These are phyloP conservation scores for Aureobasidium lini DNA, from an alignment of 2,329 filamentous ascomycete species.

Conservation along the genomic window DNA sequence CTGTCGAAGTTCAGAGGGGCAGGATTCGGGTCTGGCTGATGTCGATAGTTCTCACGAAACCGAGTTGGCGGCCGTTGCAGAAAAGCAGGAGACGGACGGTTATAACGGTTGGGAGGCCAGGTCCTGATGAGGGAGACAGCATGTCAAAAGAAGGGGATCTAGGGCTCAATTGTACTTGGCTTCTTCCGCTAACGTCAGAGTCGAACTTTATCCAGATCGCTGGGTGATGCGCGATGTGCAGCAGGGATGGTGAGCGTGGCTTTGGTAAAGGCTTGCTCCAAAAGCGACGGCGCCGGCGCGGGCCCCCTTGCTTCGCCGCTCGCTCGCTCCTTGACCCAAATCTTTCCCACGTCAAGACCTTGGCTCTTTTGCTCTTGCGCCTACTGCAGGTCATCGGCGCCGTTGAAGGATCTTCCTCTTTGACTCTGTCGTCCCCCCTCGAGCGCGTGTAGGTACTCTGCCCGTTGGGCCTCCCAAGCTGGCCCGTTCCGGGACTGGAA, in stretches of 20 bases:
- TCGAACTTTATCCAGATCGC: constrained; percentile 30
- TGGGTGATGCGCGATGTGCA: constrained; percentile 23
- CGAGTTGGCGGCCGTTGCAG: constrained; percentile 12
- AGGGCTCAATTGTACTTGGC: constrained; percentile 13
- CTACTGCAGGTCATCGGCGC: constrained; percentile 15
- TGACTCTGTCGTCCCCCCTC: neutral
- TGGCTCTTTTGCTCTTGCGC: neutral
- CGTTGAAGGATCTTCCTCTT: constrained; percentile 5
- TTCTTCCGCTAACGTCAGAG: constrained; percentile 14
- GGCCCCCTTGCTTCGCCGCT: neutral
- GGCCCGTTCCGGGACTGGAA: constrained; percentile 2
- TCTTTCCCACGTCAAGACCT: neutral
- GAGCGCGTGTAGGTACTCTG: neutral
- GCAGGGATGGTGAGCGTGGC: constrained; percentile 12
- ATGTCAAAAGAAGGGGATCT: constrained; percentile 9
- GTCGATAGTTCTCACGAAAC: constrained; percentile 11
- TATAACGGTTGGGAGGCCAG: constrained; percentile 11
- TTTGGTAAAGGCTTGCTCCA: constrained; percentile 7
- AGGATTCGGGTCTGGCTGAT: constrained; percentile 3
- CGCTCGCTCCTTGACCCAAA: neutral
- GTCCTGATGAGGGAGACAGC: constrained; percentile 5
- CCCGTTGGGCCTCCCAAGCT: neutral
- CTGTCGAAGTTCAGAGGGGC: constrained; percentile 11
- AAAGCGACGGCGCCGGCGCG: constrained; percentile 12
- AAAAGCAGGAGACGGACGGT: constrained; percentile 15